Base-by-base conservation (phyloP, 73 alveolate species). In the Blepharisma stoltei region DNA sequence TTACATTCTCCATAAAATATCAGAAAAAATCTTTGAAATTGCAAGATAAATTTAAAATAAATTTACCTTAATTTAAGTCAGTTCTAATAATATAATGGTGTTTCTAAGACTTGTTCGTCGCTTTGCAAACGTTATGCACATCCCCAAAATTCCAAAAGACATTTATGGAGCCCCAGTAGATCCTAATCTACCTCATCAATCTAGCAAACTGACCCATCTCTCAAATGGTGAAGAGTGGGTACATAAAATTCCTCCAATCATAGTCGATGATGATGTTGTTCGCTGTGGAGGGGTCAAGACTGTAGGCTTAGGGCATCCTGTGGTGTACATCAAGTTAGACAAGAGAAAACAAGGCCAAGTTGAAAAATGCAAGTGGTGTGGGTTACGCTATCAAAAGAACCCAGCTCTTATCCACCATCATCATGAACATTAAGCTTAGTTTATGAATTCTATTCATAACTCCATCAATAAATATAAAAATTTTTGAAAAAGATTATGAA, bases 141-240 rank as follows among this genome's bases (percentile, higher is more conserved):
- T 43, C n/a, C 79, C 79, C 5, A 38, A 69, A 69, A 44, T 69
- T 2, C 38, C 79, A 0, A 69, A 53, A 44, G 79, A 69, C 43
- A 25, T 46, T 18, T 69, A 69, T 43, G 79, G 79, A 44, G 4
- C 11, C 43, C 41, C 65, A 14, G 79, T 69, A 7, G 79, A 69
- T 5, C 23, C 45, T 43, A 44, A 4, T 9, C 11, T 14, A 5
- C 79, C 79, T 38, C 79, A 69, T 69, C 65, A 69, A 25, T 7
- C 32, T 9, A 44, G 67, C 41, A 69, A 69, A 69, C 41, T 69
- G 0, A 84, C 92, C 60, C 92, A 84, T 43, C 60, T 77, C 46
- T 54, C 85, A 14, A 77, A 83, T 52, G 92, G 89, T 14, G 92
- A 84, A 84, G 88, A 84, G 73, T 76, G 47, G 78, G 86, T 84